Evolutionary conservation across 345 rosid species (phyloP).

Genomic region (Pistacia atlantica): DNA sequence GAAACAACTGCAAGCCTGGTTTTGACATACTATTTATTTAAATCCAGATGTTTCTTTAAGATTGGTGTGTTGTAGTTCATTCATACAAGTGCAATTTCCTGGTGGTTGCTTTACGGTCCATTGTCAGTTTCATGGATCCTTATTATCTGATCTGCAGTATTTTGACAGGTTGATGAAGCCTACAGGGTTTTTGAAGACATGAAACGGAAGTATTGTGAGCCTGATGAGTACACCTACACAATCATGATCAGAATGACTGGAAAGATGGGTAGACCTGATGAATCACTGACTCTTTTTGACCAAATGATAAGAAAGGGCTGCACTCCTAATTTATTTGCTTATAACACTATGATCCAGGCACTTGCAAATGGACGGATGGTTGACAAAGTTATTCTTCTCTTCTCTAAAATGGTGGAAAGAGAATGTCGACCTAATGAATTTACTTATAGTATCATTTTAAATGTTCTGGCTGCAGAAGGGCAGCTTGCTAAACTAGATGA

Average conservation of each 20-base stretch:
- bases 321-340: conserved; percentile 59
- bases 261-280: conserved; percentile 59
- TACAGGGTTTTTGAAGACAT: conserved; percentile 77
- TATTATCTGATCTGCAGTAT: conserved; percentile 71
- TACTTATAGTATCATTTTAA: conserved; percentile 63
- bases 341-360: conserved; percentile 80
- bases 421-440: conserved; percentile 69
- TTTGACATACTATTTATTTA: neutral
- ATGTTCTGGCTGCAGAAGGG: conserved; percentile 63
- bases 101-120: neutral
- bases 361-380: conserved; percentile 65
- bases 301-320: conserved; percentile 66
- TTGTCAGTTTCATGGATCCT: conserved; percentile 25
- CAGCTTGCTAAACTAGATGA: conserved; percentile 66
- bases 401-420: conserved; percentile 71
- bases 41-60: neutral
- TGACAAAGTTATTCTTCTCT: conserved; percentile 69
- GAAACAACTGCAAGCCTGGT: neutral
- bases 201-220: conserved; percentile 65
- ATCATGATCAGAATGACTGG: conserved; percentile 85
- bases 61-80: neutral
- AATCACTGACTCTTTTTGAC: conserved; percentile 62
- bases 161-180: conserved; percentile 74
- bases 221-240: conserved; percentile 79
- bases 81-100: neutral